These are phyloP conservation scores for Steccherinum ochraceum DNA, from an alignment of 768 basidiomycete species.

Conservation along the genomic window DNA sequence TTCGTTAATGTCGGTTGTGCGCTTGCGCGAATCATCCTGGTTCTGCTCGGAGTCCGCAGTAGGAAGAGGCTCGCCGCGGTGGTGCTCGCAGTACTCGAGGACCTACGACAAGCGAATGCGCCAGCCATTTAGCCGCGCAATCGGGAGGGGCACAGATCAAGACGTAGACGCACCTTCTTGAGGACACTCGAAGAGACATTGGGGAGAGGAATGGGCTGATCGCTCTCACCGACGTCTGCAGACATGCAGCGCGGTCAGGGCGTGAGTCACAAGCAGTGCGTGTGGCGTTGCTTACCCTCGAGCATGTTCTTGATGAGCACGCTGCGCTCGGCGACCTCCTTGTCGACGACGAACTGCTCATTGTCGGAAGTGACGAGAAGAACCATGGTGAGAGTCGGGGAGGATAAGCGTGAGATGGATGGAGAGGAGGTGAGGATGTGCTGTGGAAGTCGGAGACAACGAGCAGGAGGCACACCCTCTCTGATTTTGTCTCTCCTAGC, in stretches of 20 bases:
- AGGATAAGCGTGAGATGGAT: constrained; percentile 4
- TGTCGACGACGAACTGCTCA: constrained; percentile 90
- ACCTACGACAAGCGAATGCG: constrained; percentile 55
- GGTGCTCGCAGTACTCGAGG: constrained; percentile 98
- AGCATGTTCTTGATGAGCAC: constrained; percentile 99
- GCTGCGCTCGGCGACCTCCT: constrained; percentile 90
- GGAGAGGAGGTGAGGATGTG: constrained; percentile 8
- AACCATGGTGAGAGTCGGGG: constrained; percentile 65
- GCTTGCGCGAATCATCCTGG: constrained; percentile 92
- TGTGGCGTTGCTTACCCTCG: constrained; percentile 55
- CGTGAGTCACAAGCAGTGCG: constrained; percentile 6
- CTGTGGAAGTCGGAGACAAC: background rate
- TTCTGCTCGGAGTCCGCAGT: constrained; percentile 71
- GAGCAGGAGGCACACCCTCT: background rate
- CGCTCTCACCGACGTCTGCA: constrained; percentile 88
- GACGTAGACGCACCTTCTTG: constrained; percentile 62
- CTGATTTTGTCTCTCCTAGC: background rate
- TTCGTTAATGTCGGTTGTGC: constrained; percentile 97
- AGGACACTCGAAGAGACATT: constrained; percentile 90
- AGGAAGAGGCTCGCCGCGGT: constrained; percentile 95
- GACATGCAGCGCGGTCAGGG: constrained; percentile 2
- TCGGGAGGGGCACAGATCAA: background rate
- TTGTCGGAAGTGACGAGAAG: constrained; percentile 92
- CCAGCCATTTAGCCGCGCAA: constrained; percentile 2
- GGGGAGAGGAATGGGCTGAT: constrained; percentile 90